These are phyloP conservation scores for Aspergillus awamori DNA, from an alignment of 2,329 filamentous ascomycete genomes.

Conservation along the genomic window DNA sequence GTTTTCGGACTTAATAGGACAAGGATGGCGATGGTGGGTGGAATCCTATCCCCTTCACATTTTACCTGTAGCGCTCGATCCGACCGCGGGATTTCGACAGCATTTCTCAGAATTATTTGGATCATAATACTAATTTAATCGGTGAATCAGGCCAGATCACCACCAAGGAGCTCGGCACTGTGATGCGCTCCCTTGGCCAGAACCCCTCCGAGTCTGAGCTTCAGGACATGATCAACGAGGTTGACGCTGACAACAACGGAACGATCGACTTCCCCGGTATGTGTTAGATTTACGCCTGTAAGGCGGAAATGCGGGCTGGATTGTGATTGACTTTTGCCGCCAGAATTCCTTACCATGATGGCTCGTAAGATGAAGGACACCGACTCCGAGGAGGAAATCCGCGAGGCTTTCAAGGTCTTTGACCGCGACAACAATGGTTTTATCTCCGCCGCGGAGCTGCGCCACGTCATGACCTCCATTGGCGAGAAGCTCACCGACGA, in stretches of 20 bases:
- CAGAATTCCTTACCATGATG: slow-evolving; percentile 93
- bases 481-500: slow-evolving; percentile 89
- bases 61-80: neutral
- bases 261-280: slow-evolving; percentile 89
- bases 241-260: slow-evolving; percentile 89
- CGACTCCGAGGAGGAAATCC: slow-evolving; percentile 87
- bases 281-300: slow-evolving; percentile 27
- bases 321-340: slow-evolving; percentile 21
- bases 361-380: slow-evolving; percentile 93
- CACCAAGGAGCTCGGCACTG: slow-evolving; percentile 85
- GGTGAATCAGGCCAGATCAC: slow-evolving; percentile 75
- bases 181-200: slow-evolving; percentile 87
- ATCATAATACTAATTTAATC: neutral
- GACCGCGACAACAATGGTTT: slow-evolving; percentile 91
- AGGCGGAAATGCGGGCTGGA: neutral
- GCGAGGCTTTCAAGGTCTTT: slow-evolving; percentile 88
- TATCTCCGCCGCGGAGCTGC: slow-evolving; percentile 84
- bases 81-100: neutral
- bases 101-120: neutral
- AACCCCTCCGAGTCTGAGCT: slow-evolving; percentile 88
- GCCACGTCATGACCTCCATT: slow-evolving; percentile 90
- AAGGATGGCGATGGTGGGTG: slow-evolving; percentile 88
- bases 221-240: slow-evolving; percentile 94
- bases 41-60: slow-evolving; percentile 8
- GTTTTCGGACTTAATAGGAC: slow-evolving; percentile 59